These are phyloP conservation scores for Chaetomium strumarium DNA, from an alignment of 2,329 filamentous ascomycete species.

Conservation along the genomic window DNA sequence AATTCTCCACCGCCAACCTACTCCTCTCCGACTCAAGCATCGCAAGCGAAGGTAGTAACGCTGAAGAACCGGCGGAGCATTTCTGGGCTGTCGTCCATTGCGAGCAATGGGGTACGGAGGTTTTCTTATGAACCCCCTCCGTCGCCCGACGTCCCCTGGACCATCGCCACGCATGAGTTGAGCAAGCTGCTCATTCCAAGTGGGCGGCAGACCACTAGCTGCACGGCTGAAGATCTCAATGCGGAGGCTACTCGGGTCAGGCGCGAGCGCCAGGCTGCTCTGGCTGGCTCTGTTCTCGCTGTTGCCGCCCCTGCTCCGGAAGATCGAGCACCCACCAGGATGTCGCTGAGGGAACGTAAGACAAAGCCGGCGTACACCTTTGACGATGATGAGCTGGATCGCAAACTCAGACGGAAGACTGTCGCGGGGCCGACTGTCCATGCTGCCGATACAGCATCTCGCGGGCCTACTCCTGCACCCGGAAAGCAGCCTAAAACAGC, in stretches of 20 bases:
- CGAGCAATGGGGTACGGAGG: slow-evolving; percentile 31
- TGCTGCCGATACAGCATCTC: slow-evolving; percentile 34
- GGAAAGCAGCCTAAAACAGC: slow-evolving; percentile 29
- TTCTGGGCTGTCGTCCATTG: slow-evolving; percentile 45
- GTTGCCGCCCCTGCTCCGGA: slow-evolving; percentile 17
- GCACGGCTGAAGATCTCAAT: slow-evolving; percentile 70
- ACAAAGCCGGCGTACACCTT: slow-evolving; percentile 48
- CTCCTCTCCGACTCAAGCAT: slow-evolving; percentile 82
- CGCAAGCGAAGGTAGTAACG: slow-evolving; percentile 70
- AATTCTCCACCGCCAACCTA: slow-evolving; percentile 62
- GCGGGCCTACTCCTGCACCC: slow-evolving; percentile 23
- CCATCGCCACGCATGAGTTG: slow-evolving; percentile 74
- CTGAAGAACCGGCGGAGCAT: slow-evolving; percentile 58
- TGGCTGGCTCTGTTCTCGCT: slow-evolving; percentile 24
- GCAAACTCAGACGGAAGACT: slow-evolving; percentile 53
- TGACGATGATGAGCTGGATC: slow-evolving; percentile 36
- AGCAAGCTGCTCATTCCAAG: slow-evolving; percentile 75
- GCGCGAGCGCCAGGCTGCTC: slow-evolving; percentile 57
- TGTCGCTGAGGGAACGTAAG: slow-evolving; percentile 69
- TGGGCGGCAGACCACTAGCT: slow-evolving; percentile 69
- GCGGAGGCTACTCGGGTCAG: slow-evolving; percentile 58
- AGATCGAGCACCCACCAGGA: slow-evolving; percentile 49
- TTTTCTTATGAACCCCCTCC: slow-evolving; percentile 49
- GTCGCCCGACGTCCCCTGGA: slow-evolving; percentile 79
- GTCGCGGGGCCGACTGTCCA: slow-evolving; percentile 48